Base-by-base conservation (phyloP, 2,329 filamentous ascomycete species). In the Didymellaceae sp. region DNA sequence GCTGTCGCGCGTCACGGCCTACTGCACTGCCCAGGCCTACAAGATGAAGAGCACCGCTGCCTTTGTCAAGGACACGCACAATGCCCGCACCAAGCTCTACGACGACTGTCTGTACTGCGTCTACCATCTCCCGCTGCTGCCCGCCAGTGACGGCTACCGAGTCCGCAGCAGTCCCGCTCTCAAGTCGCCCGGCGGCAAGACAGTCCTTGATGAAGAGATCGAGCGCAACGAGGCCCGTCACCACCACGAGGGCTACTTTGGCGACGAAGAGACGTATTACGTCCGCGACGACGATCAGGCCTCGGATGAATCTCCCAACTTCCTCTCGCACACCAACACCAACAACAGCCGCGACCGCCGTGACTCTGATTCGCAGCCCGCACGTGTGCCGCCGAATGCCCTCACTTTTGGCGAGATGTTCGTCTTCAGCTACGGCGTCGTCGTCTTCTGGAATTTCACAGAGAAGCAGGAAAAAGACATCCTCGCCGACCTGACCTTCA, bases 391-490 rank as follows among this genome's bases (percentile, higher is more conserved):
- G 1, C 83, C 88, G 5, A 85, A 91, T 67, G 84, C 87, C 26
- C 86, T 93, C 66, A 82, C 86, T 47, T 91, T 96, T 68, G 93
- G 90, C 32, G 94, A 99, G 75, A 90, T 97, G 85, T 97, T 96
- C 70, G 88, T 99, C 63, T 97, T 95, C 73, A 93, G 90, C 13
- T 99, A 99, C 68, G 94, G 94, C 16, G 93, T 99, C 0, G 93
- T 94, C 0, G 94, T 99, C 5, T 96, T 99, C 71, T 99, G 94
- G 94, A 99, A 99, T 72, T 97, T 99, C 64, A 93, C 90, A 9
- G 92, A 96, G 72, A 84, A 88, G 58, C 94, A 99, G 71, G 94
- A 99, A 72, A 97, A 96, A 74, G 92, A 97, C 65, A 90, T 97
- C 37, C 82, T 99, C 17, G 94, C 94, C 30, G 94, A 99, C 73